Base-by-base conservation (phyloP, 2,329 filamentous ascomycete genomes). In the Thyridium curvatum region DNA sequence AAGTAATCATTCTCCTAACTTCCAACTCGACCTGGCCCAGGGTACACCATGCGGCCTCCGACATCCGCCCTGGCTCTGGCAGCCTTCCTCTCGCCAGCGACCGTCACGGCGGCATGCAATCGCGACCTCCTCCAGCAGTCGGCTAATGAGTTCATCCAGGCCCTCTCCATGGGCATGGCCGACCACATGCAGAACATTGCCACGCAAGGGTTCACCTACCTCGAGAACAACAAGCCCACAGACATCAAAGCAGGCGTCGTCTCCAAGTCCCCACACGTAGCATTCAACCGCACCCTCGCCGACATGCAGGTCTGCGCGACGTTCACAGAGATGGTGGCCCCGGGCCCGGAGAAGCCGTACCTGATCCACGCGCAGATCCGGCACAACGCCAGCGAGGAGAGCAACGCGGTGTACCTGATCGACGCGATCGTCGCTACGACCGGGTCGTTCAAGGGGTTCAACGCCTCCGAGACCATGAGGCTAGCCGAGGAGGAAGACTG, bases 361-460 rank as follows among this genome's bases (percentile, higher is more conserved):
- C 55, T 61, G 9, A 50, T 60, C 17, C 53, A 53, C 3, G 61
- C 59, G 8, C 59, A 62, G 43, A 52, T 62, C 37, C 55, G 58
- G 4, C 58, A 61, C 39, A 26, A 26, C 21, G 46, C 38, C 6
- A 41, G 46, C 34, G 29, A 17, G 8, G 50, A 53, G 36, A 47
- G 51, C 1, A 35, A 42, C 7, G 42, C 41, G 4, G 60, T 60
- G 34, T 40, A 54, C 1, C 29, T 50, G 30, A 55, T 62, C 35
- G 58, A 61, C 44, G 60, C 52, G 12, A 56, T 61, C 37, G 57
- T 53, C 1, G 58, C 59, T n/a, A 61, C 59, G 5, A 60, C 56
- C 8, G 59, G 58, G 3, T 50, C 52, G 15, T 51, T 60, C 3
- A 61, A 60, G 49, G 21, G 21, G 21, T 62, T 62, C 50, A 52